A percentile compares a stretch with the other conserved stretches of the same genome.
These are phyloP conservation scores for Porodaedalea pini DNA, from an alignment of 1,284 basidiomycete species.

Conservation along the genomic window DNA sequence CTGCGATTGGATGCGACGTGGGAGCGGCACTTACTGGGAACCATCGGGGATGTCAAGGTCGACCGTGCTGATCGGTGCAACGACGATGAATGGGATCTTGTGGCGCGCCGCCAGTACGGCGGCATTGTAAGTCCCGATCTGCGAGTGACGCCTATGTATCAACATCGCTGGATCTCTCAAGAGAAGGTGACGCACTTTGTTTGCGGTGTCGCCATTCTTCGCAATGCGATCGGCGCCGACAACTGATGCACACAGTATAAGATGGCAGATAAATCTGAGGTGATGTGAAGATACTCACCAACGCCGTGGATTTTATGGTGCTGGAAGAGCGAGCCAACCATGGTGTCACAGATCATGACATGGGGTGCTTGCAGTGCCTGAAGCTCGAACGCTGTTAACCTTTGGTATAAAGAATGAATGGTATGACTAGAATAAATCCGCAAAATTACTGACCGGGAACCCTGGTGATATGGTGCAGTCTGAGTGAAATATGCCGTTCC, in stretches of 20 bases:
- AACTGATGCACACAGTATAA: conserved; percentile 35
- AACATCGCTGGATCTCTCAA: not conserved
- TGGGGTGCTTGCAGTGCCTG: conserved; percentile 77
- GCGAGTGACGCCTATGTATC: conserved; percentile 16
- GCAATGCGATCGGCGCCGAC: conserved; percentile 87
- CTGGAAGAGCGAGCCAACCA: conserved; percentile 91
- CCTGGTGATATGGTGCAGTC: conserved; percentile 91
- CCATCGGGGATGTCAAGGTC: conserved; percentile 78
- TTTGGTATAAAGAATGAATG: conserved; percentile 28
- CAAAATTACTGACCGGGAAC: conserved; percentile 51
- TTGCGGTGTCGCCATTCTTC: conserved; percentile 89
- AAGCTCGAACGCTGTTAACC: conserved; percentile 84
- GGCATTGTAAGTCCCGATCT: conserved; percentile 90
- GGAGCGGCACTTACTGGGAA: conserved; percentile 46
- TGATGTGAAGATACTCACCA: conserved; percentile 43
- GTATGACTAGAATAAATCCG: not conserved
- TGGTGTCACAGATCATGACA: conserved; percentile 93
- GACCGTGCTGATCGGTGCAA: conserved; percentile 86
- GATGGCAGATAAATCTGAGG: conserved; percentile 1
- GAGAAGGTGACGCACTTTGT: conserved; percentile 58
- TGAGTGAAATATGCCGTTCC: conserved; percentile 86
- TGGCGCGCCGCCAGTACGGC: conserved; percentile 84
- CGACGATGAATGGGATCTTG: conserved; percentile 84
- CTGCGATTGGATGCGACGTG: not conserved
- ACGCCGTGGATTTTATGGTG: conserved; percentile 85